phyloP scores from a whole-genome alignment of 805 yeast genomes.

The Deakozyma indianensis region DNA sequence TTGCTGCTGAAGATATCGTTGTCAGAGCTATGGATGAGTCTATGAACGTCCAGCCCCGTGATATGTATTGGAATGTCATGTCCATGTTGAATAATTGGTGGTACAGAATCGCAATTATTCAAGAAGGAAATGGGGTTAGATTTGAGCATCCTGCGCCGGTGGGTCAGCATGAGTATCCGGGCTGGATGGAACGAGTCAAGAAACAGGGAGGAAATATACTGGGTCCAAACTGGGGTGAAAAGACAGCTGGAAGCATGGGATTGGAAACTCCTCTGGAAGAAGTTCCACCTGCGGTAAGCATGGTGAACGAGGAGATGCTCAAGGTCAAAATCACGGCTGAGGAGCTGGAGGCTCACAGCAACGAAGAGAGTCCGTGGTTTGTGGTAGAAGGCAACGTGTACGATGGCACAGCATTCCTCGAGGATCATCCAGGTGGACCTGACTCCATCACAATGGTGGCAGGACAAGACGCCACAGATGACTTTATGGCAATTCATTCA shows the following conservation, averaged over 20 bases:
- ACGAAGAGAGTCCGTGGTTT: slow-evolving; percentile 15
- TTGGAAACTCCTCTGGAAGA: not conserved
- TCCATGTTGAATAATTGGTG: slow-evolving; percentile 26
- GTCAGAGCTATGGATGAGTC: slow-evolving; percentile 25
- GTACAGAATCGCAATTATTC: slow-evolving; percentile 18
- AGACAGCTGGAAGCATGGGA: slow-evolving; percentile 7
- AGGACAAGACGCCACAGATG: slow-evolving; percentile 34
- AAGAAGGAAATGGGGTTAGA: slow-evolving; percentile 13
- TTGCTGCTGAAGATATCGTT: slow-evolving; percentile 17
- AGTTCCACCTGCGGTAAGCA: slow-evolving; percentile 13
- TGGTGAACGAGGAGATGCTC: slow-evolving; percentile 19
- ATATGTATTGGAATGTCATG: slow-evolving; percentile 26
- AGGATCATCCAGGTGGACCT: slow-evolving; percentile 35
- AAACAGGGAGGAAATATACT: slow-evolving; percentile 20
- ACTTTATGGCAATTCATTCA: slow-evolving; percentile 36
- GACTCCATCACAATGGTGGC: slow-evolving; percentile 29
- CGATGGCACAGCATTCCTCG: slow-evolving; percentile 21
- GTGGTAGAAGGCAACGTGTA: slow-evolving; percentile 23
- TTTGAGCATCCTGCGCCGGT: slow-evolving; percentile 14
- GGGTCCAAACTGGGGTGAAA: slow-evolving; percentile 22
- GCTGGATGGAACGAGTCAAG: slow-evolving; percentile 26
- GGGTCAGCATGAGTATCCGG: slow-evolving; percentile 8
- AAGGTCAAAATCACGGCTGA: slow-evolving; percentile 9
- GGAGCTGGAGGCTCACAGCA: slow-evolving; percentile 13
- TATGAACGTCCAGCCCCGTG: slow-evolving; percentile 24